A percentile compares a stretch with the other conserved stretches of the same genome.
phyloP scores from a whole-genome alignment of 2,329 filamentous ascomycete genomes.

The Lecanosticta acicola region DNA sequence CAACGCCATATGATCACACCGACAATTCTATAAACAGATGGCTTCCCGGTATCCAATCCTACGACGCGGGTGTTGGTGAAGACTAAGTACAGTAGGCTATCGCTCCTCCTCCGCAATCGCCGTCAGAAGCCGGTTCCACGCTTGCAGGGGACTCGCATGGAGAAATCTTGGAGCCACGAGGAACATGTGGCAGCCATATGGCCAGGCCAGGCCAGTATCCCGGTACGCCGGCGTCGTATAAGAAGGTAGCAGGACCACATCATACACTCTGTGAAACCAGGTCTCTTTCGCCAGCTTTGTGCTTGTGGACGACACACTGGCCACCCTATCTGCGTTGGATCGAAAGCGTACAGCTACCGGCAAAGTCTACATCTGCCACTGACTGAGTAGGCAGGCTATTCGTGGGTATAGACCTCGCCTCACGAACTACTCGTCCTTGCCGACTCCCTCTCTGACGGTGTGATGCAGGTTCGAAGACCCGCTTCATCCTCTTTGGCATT shows the following conservation, averaged over 20 bases:
- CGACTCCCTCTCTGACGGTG: neutral
- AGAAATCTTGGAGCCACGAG: neutral
- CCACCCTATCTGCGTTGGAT: no score
- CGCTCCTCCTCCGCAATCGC: neutral
- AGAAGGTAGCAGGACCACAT: neutral
- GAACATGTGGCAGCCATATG: neutral
- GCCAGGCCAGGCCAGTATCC: no score
- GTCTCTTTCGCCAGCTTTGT: neutral
- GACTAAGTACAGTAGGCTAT: no score
- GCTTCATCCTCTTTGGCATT: no score
- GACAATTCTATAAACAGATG: no score
- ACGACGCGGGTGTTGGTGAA: no score
- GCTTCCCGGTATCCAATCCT: no score
- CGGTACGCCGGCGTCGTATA: neutral
- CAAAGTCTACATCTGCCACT: no score
- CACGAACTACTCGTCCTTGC: no score
- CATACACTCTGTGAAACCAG: neutral
- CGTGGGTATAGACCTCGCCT: neutral
- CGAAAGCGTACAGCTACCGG: no score
- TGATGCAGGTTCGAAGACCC: no score
- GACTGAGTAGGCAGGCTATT: neutral
- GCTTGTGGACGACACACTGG: no score
- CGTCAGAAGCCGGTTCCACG: constrained; percentile 6
- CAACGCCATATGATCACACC: constrained; percentile 7
- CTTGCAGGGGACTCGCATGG: neutral